phyloP scores from a whole-genome alignment of 192 early-diverging fungal species.

The Coemansia sp. region DNA sequence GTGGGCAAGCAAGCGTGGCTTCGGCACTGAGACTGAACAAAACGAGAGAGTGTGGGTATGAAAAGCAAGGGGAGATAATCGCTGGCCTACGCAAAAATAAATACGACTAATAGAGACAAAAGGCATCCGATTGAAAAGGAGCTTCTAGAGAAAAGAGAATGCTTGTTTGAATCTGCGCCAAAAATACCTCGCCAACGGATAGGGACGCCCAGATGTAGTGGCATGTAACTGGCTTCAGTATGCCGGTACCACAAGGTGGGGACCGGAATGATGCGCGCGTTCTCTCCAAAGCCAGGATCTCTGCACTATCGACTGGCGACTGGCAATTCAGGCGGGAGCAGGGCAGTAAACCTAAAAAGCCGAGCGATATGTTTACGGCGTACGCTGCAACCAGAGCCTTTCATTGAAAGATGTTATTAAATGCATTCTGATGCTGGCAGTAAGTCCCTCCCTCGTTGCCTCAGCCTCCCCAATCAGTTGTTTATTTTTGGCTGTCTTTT shows the following conservation, averaged over 20 bases:
- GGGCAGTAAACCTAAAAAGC: conserved; percentile 19
- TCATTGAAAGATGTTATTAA: conserved; percentile 14
- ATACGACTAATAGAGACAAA: conserved; percentile 10
- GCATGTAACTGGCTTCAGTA: background rate
- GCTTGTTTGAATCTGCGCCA: conserved; percentile 15
- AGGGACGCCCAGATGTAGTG: conserved; percentile 3
- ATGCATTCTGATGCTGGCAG: conserved; percentile 26
- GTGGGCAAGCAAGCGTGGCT: conserved; percentile 16
- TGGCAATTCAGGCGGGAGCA: conserved; percentile 4
- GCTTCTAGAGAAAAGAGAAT: conserved; percentile 17
- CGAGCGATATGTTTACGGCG: conserved; percentile 11
- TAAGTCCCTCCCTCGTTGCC: conserved; percentile 21
- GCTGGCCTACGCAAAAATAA: conserved; percentile 11
- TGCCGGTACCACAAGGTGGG: conserved; percentile 2
- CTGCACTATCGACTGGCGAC: background rate
- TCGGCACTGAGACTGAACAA: conserved; percentile 14
- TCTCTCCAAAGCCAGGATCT: background rate
- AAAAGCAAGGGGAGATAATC: conserved; percentile 12
- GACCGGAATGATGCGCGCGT: conserved; percentile 2
- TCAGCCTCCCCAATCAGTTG: conserved; percentile 7
- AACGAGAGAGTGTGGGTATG: conserved; percentile 16
- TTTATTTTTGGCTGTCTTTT: conserved; percentile 2
- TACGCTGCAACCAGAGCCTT: background rate
- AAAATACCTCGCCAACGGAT: conserved; percentile 7
- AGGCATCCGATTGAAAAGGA: conserved; percentile 7